Conservation (phyloP, 441 rosid species). For the Arabidopsis lyrata region DNA sequence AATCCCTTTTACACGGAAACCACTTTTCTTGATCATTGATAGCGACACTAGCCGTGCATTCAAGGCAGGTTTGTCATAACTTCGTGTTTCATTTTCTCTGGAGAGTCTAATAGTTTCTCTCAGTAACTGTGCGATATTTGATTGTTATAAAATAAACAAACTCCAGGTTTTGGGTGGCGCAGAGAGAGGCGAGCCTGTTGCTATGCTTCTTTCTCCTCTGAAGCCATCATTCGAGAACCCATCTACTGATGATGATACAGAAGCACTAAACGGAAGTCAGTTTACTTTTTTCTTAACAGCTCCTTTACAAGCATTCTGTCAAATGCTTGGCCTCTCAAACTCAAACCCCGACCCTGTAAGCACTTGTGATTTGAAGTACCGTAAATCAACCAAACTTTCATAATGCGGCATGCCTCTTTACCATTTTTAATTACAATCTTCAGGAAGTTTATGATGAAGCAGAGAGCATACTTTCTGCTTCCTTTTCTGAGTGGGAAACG, state of each 20-base stretch:
- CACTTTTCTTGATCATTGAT: conserved; percentile 90
- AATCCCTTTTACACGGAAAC: conserved; percentile 91
- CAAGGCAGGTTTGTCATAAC: conserved; percentile 99
- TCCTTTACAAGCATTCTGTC: conserved; percentile 87
- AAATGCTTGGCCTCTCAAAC: conserved; percentile 69
- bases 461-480: conserved; percentile 72
- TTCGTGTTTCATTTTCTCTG: conserved; percentile 35
- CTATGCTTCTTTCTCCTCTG: conserved; percentile 83
- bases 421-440: conserved; percentile 18
- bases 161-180: conserved; percentile 81
- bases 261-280: conserved; percentile 68
- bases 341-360: conserved; percentile 62
- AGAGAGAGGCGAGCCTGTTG: conserved; percentile 91
- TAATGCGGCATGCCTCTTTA: conserved; percentile 22
- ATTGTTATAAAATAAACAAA: conserved; percentile 24
- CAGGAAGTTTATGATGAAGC: conserved; percentile 72
- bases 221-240: conserved; percentile 61
- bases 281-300: conserved; percentile 90
- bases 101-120: conserved; percentile 36
- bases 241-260: conserved; percentile 52
- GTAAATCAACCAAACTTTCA: neutral
- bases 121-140: conserved; percentile 10
- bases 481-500: conserved; percentile 86
- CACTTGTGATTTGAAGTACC: conserved; percentile 23
- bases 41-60: conserved; percentile 97